Evolutionary conservation across 139 green algal genomes (phyloP).

Genomic region (Picochlorum sp.): DNA sequence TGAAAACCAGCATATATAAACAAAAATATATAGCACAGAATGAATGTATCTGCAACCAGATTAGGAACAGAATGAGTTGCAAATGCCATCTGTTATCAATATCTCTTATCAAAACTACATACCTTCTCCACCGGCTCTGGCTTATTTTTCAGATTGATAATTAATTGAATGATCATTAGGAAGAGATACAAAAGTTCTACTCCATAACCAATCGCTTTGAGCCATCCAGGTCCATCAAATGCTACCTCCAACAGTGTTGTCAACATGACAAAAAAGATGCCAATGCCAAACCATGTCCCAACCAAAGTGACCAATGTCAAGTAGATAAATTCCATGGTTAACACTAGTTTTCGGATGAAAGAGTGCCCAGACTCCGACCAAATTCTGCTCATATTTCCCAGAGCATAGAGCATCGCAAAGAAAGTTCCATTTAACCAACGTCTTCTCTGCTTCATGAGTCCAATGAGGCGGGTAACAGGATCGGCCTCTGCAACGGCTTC

Average conservation of each 20-base stretch:
- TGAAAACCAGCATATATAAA: conserved; percentile 32
- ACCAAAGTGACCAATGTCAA: conserved; percentile 1
- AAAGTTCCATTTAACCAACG: conserved; percentile 35
- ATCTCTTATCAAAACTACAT: neutral
- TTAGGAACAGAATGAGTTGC: neutral
- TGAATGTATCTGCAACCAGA: conserved; percentile 12
- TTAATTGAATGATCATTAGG: conserved; percentile 21
- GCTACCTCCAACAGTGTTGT: conserved; percentile 5
- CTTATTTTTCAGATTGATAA: conserved; percentile 33
- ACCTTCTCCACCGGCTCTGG: conserved; percentile 26
- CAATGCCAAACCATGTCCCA: conserved; percentile 13
- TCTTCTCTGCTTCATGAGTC: conserved; percentile 29
- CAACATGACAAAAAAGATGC: conserved; percentile 27
- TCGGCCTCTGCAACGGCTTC: conserved; percentile 30
- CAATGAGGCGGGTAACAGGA: conserved; percentile 18
- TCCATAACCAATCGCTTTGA: neutral
- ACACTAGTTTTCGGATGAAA: conserved; percentile 7
- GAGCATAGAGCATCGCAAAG: conserved; percentile 29
- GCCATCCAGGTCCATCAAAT: neutral
- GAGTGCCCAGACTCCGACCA: conserved; percentile 25
- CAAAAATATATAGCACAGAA: conserved; percentile 33
- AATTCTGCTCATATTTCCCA: conserved; percentile 25
- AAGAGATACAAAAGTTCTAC: conserved; percentile 26
- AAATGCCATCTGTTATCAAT: neutral
- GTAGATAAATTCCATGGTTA: conserved; percentile 7